Evolutionary conservation across 2,329 filamentous ascomycete genomes (phyloP).

Genomic region (Ceratocystis diversiconidia): DNA sequence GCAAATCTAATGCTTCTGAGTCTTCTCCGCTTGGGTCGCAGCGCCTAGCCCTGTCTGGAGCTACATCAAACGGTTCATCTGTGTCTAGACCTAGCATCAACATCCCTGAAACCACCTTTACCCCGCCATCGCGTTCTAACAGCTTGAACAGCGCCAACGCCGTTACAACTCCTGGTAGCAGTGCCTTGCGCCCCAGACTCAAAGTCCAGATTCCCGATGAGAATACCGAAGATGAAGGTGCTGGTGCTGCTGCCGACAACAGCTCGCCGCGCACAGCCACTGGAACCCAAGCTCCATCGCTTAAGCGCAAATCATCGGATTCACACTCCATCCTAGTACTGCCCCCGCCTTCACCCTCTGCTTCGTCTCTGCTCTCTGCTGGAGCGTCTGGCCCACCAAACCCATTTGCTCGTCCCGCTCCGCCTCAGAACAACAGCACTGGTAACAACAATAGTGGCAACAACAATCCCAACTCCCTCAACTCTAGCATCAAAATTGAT

Average conservation of each 20-base stretch:
- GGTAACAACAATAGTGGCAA: constrained; percentile 27
- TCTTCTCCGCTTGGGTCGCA: constrained; percentile 38
- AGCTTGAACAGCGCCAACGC: constrained; percentile 62
- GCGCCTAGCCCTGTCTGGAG: neutral
- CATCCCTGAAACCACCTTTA: constrained; percentile 48
- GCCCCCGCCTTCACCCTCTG: constrained; percentile 83
- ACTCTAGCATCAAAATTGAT: constrained; percentile 30
- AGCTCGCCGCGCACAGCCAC: constrained; percentile 46
- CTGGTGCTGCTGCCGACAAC: constrained; percentile 59
- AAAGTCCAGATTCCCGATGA: constrained; percentile 84
- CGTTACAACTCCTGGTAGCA: constrained; percentile 49
- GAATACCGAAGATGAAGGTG: constrained; percentile 22
- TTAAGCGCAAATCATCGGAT: constrained; percentile 24
- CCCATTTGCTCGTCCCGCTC: constrained; percentile 79
- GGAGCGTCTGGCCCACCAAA: constrained; percentile 88
- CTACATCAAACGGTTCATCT: neutral
- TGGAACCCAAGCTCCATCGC: constrained; percentile 9
- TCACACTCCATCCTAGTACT: constrained; percentile 58
- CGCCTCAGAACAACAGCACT: constrained; percentile 41
- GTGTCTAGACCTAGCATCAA: constrained; percentile 30
- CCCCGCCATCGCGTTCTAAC: constrained; percentile 63
- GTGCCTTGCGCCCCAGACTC: constrained; percentile 50
- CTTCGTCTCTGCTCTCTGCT: constrained; percentile 71
- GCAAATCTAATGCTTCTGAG: constrained; percentile 31
- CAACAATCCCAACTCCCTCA: constrained; percentile 19